Percentiles rank a stretch among this genome's conserved stretches.
Conservation (phyloP, 805 yeast species). For the Ogataea salicorniae region DNA sequence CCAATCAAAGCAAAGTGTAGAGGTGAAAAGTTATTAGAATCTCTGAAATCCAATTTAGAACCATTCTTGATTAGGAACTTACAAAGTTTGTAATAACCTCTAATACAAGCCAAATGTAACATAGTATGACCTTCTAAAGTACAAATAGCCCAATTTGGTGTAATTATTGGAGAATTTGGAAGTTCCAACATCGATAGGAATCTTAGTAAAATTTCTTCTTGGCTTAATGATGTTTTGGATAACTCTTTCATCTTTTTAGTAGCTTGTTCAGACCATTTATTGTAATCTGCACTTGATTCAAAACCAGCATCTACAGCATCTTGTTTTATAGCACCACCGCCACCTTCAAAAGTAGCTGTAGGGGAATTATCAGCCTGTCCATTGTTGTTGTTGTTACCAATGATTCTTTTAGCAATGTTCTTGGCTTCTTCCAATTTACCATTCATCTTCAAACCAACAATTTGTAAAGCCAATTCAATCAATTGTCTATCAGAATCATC, state of each 20-base stretch:
- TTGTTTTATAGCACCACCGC: constrained; percentile 13
- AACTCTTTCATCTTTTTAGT: constrained; percentile 45
- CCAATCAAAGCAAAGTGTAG: constrained; percentile 77
- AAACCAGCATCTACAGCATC: neutral
- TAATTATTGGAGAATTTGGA: constrained; percentile 53
- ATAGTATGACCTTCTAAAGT: constrained; percentile 83
- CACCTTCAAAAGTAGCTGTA: constrained; percentile 8
- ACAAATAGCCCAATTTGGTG: constrained; percentile 76
- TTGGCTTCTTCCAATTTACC: constrained; percentile 93
- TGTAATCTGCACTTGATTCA: constrained; percentile 18
- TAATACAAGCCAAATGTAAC: constrained; percentile 77
- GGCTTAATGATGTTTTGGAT: constrained; percentile 39
- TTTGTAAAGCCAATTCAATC: constrained; percentile 91
- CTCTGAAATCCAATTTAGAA: constrained; percentile 64
- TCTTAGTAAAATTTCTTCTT: constrained; percentile 45
- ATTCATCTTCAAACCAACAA: constrained; percentile 94
- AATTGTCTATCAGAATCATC: constrained; percentile 95
- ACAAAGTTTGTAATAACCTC: constrained; percentile 62
- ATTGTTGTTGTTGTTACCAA: constrained; percentile 50
- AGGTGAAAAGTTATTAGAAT: constrained; percentile 80
- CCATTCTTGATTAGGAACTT: constrained; percentile 59
- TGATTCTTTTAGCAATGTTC: constrained; percentile 86
- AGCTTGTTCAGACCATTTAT: constrained; percentile 50
- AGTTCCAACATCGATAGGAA: constrained; percentile 56
- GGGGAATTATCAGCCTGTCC: constrained; percentile 13